These are phyloP conservation scores for Theobroma grandiflorum DNA, from an alignment of 441 rosid species.

Conservation along the genomic window DNA sequence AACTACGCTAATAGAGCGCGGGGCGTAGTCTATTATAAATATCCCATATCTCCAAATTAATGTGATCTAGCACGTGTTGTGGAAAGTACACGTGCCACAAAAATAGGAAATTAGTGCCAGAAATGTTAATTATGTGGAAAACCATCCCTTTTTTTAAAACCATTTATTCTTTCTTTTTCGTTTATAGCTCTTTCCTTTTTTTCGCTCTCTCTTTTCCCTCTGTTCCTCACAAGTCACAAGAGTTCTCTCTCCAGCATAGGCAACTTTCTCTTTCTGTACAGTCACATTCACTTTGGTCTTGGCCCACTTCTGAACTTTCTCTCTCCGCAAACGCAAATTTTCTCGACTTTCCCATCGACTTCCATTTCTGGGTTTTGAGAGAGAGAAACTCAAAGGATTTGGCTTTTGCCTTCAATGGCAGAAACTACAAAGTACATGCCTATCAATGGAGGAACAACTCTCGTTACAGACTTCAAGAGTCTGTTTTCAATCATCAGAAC, in stretches of 20 bases:
- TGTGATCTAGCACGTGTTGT: too few relatives aligned
- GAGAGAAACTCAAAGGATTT: background rate
- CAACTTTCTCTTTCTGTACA: conserved; percentile 7
- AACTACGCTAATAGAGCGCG: too few relatives aligned
- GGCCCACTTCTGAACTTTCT: background rate
- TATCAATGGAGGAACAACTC: conserved; percentile 42
- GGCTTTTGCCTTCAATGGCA: conserved; percentile 45
- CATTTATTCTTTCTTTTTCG: too few relatives aligned
- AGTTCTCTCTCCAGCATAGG: background rate
- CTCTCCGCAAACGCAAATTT: background rate
- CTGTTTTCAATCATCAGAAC: conserved; percentile 53
- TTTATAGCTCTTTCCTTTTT: background rate
- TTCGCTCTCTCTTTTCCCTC: background rate
- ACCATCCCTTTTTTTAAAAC: too few relatives aligned
- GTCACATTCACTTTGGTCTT: background rate
- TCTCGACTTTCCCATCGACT: background rate
- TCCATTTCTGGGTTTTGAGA: background rate
- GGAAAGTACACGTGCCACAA: too few relatives aligned
- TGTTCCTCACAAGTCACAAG: background rate
- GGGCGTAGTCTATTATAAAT: too few relatives aligned
- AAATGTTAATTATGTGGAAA: too few relatives aligned
- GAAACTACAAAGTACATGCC: conserved; percentile 57
- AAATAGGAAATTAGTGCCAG: too few relatives aligned
- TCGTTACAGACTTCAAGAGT: conserved; percentile 53
- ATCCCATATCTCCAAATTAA: too few relatives aligned